Evolutionary conservation across 768 basidiomycete species (phyloP), one percentile per base, ranked within the genome.

Genomic region (Agaricus sinodeliciosus): DNA sequence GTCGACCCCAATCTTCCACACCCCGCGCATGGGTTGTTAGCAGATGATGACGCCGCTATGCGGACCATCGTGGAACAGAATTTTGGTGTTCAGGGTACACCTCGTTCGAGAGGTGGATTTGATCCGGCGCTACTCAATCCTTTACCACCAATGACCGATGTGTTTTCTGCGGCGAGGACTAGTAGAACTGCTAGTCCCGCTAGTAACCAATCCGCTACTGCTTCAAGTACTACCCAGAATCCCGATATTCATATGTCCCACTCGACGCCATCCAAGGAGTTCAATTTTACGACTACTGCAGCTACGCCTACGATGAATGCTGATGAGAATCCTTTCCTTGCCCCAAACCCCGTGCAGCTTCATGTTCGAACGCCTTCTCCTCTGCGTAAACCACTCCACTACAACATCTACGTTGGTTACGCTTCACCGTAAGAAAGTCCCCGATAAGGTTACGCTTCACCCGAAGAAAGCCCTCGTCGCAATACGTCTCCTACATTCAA

Each of bases 111-210:
- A 3, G 59, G 65, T 13, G 80, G 79, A 6, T 82, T 83, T 51
- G 74, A 79, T 57, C 71, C 76, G 16, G 62, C 68, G 15, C 68
- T 84, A 35, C 69, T 84, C 34, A 85, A 83, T 55, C 80, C 83
- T 3, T 54, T 74, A 52, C 67, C 67, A 6, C 68, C 60, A 27
- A 34, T 49, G 35, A 46, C 52, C 11, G 41, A 48, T 16, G 46
- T 54, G 13, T 48, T 54, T 28, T 36, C 28, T 11, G 34, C 43
- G 13, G 19, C 34, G 11, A 47, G 39, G 22, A 42, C 45, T 8
- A 54, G 46, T 25, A 25, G 52, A 22, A 48, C 52, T 16, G 52
- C 52, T n/a, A 54, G 52, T 34, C 52, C 52, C 19, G 52, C 40
- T 22, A 51, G 25, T 42, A 53, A 41, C 8, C 45, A 54, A 13